phyloP scores from a whole-genome alignment of 2,329 filamentous ascomycete genomes.

The Colletotrichum tabaci region DNA sequence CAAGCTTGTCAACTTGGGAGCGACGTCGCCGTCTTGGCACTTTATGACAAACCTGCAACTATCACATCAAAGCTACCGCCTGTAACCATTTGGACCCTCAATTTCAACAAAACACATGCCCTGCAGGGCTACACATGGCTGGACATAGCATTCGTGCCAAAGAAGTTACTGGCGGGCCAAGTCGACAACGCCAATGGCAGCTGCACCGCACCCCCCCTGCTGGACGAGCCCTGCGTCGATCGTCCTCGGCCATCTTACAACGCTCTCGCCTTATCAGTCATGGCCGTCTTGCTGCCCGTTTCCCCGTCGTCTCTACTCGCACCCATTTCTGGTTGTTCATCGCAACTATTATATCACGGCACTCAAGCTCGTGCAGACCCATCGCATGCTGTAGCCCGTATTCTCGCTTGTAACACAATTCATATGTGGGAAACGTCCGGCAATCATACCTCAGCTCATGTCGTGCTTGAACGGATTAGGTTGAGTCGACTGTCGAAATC shows the following conservation, averaged over 20 bases:
- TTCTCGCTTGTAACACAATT: neutral
- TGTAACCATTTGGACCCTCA: constrained; percentile 25
- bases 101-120: constrained; percentile 23
- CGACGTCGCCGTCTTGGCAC: constrained; percentile 24
- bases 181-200: neutral
- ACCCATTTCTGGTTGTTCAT: constrained; percentile 13
- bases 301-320: constrained; percentile 23
- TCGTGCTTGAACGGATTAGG: neutral
- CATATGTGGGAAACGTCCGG: no score
- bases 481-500: neutral
- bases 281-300: neutral
- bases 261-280: neutral
- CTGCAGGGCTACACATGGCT: constrained; percentile 30
- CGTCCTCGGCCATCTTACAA: constrained; percentile 22
- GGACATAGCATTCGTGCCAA: neutral
- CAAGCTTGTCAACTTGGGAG: constrained; percentile 21
- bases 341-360: constrained; percentile 27
- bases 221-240: constrained; percentile 32
- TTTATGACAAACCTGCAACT: constrained; percentile 29
- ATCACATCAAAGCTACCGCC: constrained; percentile 20
- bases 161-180: neutral
- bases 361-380: constrained; percentile 14
- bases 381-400: neutral
- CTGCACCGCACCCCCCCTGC: neutral
- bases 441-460: neutral